A percentile compares a stretch with the other conserved stretches of the same genome.
phyloP scores from a whole-genome alignment of 768 basidiomycete genomes.

The Coprinopsis sp. region DNA sequence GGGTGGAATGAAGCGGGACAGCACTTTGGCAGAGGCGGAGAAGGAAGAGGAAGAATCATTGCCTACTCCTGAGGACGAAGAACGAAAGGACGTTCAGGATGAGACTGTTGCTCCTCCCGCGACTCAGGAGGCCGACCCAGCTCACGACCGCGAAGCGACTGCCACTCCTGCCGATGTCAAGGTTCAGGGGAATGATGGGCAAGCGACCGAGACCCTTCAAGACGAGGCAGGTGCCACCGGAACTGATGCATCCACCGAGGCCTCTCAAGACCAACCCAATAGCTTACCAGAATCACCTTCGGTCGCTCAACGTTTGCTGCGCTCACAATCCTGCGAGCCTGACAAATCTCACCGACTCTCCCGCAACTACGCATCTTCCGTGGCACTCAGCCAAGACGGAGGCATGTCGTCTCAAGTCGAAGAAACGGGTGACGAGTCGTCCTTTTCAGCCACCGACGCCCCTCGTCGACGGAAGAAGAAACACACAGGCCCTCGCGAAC shows the following conservation, averaged over 20 bases:
- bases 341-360: constrained; percentile 56
- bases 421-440: constrained; percentile 71
- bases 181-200: neutral
- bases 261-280: constrained; percentile 9
- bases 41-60: constrained; percentile 13
- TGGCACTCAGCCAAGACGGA: constrained; percentile 42
- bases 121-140: constrained; percentile 19
- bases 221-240: constrained; percentile 6
- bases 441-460: constrained; percentile 50
- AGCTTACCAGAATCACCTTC: constrained; percentile 27
- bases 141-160: constrained; percentile 9
- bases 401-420: constrained; percentile 33
- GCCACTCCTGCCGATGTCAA: neutral
- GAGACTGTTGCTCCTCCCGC: constrained; percentile 20
- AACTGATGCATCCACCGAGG: constrained; percentile 7
- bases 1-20: constrained; percentile 20
- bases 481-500: constrained; percentile 38
- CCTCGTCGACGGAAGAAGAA: constrained; percentile 19
- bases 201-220: neutral
- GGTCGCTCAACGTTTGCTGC: constrained; percentile 48
- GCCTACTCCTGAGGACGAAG: constrained; percentile 12
- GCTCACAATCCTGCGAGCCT: constrained; percentile 81
- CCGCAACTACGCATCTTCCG: constrained; percentile 53
- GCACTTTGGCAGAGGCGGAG: constrained; percentile 19
- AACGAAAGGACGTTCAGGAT: constrained; percentile 5